phyloP scores from a whole-genome alignment of 768 basidiomycete genomes.

The Kwoniella mangroviensis region DNA sequence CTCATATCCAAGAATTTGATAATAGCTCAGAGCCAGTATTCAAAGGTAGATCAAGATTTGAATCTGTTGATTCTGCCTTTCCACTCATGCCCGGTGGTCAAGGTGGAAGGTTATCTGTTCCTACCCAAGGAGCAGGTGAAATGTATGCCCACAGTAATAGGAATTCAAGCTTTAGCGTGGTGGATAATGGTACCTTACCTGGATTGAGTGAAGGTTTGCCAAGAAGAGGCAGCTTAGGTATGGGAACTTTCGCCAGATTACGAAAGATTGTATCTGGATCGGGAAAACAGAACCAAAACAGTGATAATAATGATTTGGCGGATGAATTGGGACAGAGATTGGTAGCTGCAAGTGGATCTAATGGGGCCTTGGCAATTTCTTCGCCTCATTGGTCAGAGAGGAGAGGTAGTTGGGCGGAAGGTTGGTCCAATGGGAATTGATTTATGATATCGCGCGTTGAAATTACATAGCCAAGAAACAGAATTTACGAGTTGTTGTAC shows the following conservation, averaged over 20 bases:
- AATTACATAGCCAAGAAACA: too few relatives aligned
- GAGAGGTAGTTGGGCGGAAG: slow-evolving; percentile 48
- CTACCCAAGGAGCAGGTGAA: slow-evolving; percentile 12
- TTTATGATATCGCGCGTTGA: neutral
- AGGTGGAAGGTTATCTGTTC: slow-evolving; percentile 18
- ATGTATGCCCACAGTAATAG: slow-evolving; percentile 1
- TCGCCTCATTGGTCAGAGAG: slow-evolving; percentile 34
- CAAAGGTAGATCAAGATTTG: slow-evolving; percentile 30
- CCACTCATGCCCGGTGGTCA: slow-evolving; percentile 24
- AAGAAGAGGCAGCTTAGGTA: slow-evolving; percentile 31
- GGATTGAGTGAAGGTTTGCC: slow-evolving; percentile 11
- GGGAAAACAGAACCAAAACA: neutral
- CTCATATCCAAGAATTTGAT: slow-evolving; percentile 22
- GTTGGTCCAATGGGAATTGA: slow-evolving; percentile 25
- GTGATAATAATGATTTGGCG: neutral
- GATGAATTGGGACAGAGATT: slow-evolving; percentile 10
- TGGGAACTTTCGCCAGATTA: slow-evolving; percentile 26
- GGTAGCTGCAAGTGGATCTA: neutral
- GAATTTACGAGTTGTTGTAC: too few relatives aligned
- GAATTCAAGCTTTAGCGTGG: neutral
- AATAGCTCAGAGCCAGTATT: neutral
- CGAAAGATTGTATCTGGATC: slow-evolving; percentile 7
- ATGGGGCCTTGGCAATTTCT: neutral
- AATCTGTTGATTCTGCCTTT: slow-evolving; percentile 40
- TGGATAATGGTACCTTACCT: neutral